Percentiles rank a stretch among this genome's conserved stretches.
Conservation (phyloP, 306 rosid genomes). For the Vigna mungo region DNA sequence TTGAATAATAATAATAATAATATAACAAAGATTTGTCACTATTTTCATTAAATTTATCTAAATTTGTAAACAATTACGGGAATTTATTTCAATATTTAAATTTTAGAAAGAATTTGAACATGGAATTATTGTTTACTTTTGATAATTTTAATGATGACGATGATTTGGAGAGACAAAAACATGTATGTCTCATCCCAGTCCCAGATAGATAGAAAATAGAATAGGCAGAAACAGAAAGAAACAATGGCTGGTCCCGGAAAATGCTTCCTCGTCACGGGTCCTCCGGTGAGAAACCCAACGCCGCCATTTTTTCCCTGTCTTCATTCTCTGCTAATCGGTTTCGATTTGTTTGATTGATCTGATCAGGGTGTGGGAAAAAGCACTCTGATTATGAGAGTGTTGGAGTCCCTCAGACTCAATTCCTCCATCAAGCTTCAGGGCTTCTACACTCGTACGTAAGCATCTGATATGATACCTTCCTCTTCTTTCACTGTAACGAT, state of each 20-base stretch:
- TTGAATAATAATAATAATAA: too few relatives aligned
- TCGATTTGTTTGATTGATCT: neutral
- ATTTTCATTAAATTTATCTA: too few relatives aligned
- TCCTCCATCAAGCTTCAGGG: slow-evolving; percentile 77
- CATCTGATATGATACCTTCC: slow-evolving; percentile 16
- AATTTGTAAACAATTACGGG: too few relatives aligned
- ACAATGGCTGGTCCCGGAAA: slow-evolving; percentile 62
- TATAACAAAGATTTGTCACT: too few relatives aligned
- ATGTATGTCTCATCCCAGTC: too few relatives aligned
- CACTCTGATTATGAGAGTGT: slow-evolving; percentile 64
- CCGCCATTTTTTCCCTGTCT: neutral
- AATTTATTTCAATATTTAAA: too few relatives aligned
- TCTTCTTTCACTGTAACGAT: neutral
- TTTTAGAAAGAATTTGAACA: neutral
- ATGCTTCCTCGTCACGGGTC: slow-evolving; percentile 76
- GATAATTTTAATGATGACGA: too few relatives aligned
- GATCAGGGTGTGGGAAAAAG: slow-evolving; percentile 86
- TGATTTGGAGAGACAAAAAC: too few relatives aligned
- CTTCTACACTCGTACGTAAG: slow-evolving; percentile 83
- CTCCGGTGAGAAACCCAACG: slow-evolving; percentile 58
- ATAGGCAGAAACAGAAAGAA: neutral
- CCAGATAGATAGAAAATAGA: too few relatives aligned
- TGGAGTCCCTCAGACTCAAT: slow-evolving; percentile 63
- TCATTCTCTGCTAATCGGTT: neutral
- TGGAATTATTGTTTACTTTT: too few relatives aligned